Percentiles rank a stretch among this genome's conserved stretches.
phyloP scores from a whole-genome alignment of 2,329 filamentous ascomycete genomes.

The Colletotrichum tamarilloi region DNA sequence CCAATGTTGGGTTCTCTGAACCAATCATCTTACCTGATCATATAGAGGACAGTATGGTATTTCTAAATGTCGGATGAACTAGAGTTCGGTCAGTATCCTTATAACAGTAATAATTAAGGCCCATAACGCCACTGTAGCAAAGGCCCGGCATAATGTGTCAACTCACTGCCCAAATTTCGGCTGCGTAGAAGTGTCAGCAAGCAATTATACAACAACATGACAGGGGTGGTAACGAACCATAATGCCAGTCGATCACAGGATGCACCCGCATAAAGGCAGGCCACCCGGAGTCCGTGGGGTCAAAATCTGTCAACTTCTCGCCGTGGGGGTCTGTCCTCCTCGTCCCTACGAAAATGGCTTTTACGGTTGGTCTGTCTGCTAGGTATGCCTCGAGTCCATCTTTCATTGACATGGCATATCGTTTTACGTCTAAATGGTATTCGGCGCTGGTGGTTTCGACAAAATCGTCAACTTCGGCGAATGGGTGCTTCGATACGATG shows the following conservation, averaged over 20 bases:
- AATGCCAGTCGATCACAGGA: conserved; percentile 98
- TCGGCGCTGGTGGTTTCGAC: conserved; percentile 72
- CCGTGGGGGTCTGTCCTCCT: conserved; percentile 93
- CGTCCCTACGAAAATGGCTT: conserved; percentile 88
- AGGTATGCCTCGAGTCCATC: conserved; percentile 84
- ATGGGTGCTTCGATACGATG: conserved; percentile 86
- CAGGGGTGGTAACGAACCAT: conserved; percentile 52
- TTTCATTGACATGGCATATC: conserved; percentile 84
- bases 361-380: conserved; percentile 69
- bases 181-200: conserved; percentile 26
- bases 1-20: accelerated
- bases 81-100: conserved; percentile 3
- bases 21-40: conserved; percentile 61
- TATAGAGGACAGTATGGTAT: conserved; percentile 91
- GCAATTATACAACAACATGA: not conserved
- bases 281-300: conserved; percentile 90
- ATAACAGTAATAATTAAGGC: too few species aligned
- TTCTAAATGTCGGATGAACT: conserved; percentile 83
- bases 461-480: conserved; percentile 87
- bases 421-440: conserved; percentile 81
- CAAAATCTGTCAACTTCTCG: conserved; percentile 81
- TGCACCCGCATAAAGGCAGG: conserved; percentile 93
- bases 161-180: conserved; percentile 92
- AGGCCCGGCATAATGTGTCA: not conserved
- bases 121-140: not conserved